Evolutionary conservation across 768 basidiomycete species (phyloP).

Genomic region (Tephrocybe sp.): DNA sequence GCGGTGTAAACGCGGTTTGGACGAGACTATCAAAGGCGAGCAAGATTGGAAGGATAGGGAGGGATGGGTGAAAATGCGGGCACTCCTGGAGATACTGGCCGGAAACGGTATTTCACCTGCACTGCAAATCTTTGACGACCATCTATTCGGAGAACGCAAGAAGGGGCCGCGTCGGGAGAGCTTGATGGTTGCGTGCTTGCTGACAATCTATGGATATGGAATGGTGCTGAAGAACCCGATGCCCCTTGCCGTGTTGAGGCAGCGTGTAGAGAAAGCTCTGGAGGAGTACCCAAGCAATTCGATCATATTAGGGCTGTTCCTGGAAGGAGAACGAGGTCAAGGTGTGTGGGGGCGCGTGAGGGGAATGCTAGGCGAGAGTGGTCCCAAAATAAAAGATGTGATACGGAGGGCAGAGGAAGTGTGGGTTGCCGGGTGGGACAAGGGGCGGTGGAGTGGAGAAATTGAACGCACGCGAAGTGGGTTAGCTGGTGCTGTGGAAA

Average conservation of each 20-base stretch:
- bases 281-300: slow-evolving; percentile 69
- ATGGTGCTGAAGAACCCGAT: slow-evolving; percentile 53
- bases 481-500: slow-evolving; percentile 60
- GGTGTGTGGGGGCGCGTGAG: slow-evolving; percentile 78
- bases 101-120: slow-evolving; percentile 38
- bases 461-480: slow-evolving; percentile 69
- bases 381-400: slow-evolving; percentile 52
- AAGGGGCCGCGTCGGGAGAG: slow-evolving; percentile 47
- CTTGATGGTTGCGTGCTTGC: slow-evolving; percentile 52
- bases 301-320: slow-evolving; percentile 67
- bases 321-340: slow-evolving; percentile 77
- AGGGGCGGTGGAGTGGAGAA: slow-evolving; percentile 68
- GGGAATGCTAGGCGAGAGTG: slow-evolving; percentile 51
- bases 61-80: slow-evolving; percentile 65
- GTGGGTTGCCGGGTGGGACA: slow-evolving; percentile 82
- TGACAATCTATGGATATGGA: slow-evolving; percentile 63
- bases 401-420: slow-evolving; percentile 64
- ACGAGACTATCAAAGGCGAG: slow-evolving; percentile 41
- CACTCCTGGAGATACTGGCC: slow-evolving; percentile 63
- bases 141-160: slow-evolving; percentile 21
- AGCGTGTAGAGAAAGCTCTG: slow-evolving; percentile 54
- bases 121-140: slow-evolving; percentile 41
- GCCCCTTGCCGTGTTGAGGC: slow-evolving; percentile 58
- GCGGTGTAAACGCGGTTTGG: slow-evolving; percentile 62
- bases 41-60: slow-evolving; percentile 55